Evolutionary conservation across 805 yeast genomes (phyloP).

Genomic region (Teunomyces atbi): DNA sequence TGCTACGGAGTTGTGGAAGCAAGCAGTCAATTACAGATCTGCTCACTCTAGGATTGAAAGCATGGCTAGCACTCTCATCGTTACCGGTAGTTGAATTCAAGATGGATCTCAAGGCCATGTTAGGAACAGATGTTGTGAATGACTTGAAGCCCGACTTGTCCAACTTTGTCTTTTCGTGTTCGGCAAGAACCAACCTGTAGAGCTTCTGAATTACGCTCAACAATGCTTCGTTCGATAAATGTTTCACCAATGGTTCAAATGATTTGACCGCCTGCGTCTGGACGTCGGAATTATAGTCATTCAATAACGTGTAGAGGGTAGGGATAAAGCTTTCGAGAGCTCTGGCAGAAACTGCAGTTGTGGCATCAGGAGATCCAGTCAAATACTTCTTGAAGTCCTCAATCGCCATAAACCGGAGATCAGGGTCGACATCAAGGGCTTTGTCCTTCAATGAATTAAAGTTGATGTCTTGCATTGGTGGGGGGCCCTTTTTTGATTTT

Average conservation of each 20-base stretch:
- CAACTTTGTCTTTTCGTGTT: constrained; percentile 15
- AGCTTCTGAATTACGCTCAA: constrained; percentile 30
- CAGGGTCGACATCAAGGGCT: constrained; percentile 72
- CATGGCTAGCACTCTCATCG: neutral
- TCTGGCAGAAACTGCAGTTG: constrained; percentile 4
- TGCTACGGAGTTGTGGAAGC: constrained; percentile 36
- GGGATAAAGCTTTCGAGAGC: constrained; percentile 27
- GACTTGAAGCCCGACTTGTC: constrained; percentile 16
- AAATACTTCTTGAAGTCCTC: constrained; percentile 61
- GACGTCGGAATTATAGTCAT: constrained; percentile 68
- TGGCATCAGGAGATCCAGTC: constrained; percentile 17
- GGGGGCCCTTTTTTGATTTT: neutral
- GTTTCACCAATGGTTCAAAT: constrained; percentile 45
- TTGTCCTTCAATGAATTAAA: constrained; percentile 36
- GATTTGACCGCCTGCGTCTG: constrained; percentile 71
- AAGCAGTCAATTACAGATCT: constrained; percentile 34
- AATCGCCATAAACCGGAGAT: constrained; percentile 80
- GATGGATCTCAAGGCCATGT: constrained; percentile 50
- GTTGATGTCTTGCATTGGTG: constrained; percentile 25
- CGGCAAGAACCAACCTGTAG: constrained; percentile 19
- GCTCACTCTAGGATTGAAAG: constrained; percentile 16
- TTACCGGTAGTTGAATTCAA: constrained; percentile 19
- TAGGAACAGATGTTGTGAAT: constrained; percentile 49
- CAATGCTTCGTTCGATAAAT: constrained; percentile 29
- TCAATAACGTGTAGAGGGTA: constrained; percentile 43